Conservation (phyloP, 441 rosid genomes). For the Jatropha podagrica region DNA sequence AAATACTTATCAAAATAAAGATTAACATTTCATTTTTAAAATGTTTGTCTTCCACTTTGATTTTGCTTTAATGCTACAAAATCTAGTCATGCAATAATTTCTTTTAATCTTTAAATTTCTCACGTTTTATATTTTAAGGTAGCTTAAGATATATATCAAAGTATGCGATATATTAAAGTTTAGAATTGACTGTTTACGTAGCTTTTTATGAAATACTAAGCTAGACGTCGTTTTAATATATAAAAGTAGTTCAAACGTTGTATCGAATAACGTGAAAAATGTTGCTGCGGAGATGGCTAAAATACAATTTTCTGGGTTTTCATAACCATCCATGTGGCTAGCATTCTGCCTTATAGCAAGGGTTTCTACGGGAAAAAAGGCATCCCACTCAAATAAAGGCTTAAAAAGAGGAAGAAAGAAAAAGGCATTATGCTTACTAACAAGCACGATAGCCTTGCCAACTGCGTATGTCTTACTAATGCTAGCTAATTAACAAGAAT, state of each 20-base stretch:
- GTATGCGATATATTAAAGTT: not conserved
- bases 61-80: too few species aligned
- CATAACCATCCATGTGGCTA: not conserved
- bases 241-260: too few species aligned
- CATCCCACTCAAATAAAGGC: constrained; percentile 15
- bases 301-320: not conserved
- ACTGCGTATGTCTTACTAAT: constrained; percentile 10
- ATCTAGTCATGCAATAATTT: too few species aligned
- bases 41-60: too few species aligned
- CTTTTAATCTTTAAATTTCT: too few species aligned
- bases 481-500: not conserved
- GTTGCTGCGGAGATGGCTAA: not conserved
- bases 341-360: not conserved
- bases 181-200: not conserved
- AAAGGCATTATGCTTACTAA: not conserved
- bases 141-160: too few species aligned
- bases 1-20: too few species aligned
- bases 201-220: too few species aligned
- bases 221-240: too few species aligned
- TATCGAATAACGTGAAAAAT: too few species aligned
- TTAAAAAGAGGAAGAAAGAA: constrained; percentile 12
- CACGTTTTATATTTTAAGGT: too few species aligned
- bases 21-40: too few species aligned
- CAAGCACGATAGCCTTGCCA: constrained; percentile 11
- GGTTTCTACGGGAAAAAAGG: not conserved